Evolutionary conservation across 2,329 filamentous ascomycete genomes (phyloP), one percentile per base, ranked within the genome.

Genomic region (Aspergillus arachidicola): DNA sequence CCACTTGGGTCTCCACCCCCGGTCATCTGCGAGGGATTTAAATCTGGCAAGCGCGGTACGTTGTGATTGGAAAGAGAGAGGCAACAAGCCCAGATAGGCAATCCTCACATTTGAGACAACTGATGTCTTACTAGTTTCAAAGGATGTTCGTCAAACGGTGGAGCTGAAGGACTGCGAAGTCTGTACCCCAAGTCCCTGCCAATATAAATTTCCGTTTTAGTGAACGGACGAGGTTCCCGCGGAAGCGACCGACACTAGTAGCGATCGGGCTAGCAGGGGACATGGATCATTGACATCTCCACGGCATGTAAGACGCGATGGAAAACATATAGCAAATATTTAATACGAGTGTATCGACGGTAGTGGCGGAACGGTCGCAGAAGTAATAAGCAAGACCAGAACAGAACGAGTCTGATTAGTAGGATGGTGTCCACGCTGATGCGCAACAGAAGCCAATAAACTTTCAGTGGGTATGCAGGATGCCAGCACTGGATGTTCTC

Each of bases 191-290:
- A 9, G 23, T 14, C 23, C 46, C 11, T 51, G 14, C 10, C 34
- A 21, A 53, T 53, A 53, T 53, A 34, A 21, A 28, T 53, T 55
- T 54, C 28, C 30, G 6, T n/a, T 16, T 55, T 6, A 14, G 32
- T 16, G 46, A 28, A 28, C 26, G 2, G 50, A 43, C 43, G 48
- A 55, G 58, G 63, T 63, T 41, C 50, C 61, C 57, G 50, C 36
- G 48, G 61, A 57, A 34, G 46, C 23, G 58, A 57, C 58, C 58
- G 64, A 53, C 55, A 28, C 61, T 64, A 64, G 59, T 36, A 43
- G 34, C n/a, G 30, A 59, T 51, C 21, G 14, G 50, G 41, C 38
- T 51, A 50, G 50, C 30, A 30, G 19, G 19, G 30, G 9, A 50
- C 30, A 36, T 54, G 50, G 50, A 54, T 54, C 21, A 54, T 36